phyloP scores from a whole-genome alignment of 257 asterid species.

The Verbascum thapsus region DNA sequence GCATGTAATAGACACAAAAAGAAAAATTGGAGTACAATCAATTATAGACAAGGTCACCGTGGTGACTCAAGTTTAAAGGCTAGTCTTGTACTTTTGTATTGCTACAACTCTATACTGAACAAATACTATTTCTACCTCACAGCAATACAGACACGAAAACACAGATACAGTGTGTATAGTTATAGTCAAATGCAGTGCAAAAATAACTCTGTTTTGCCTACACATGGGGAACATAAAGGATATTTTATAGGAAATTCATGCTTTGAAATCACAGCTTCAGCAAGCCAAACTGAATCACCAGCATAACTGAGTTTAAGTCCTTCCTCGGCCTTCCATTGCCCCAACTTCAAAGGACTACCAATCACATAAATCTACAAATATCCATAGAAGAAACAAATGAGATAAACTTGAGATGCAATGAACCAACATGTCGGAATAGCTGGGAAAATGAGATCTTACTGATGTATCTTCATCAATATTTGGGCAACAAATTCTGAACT shows the following conservation, averaged over 20 bases:
- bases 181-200: conserved; percentile 16
- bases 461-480: conserved; percentile 67
- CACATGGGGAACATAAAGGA: conserved; percentile 53
- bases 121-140: not conserved
- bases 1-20: too few species aligned
- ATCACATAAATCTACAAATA: conserved; percentile 64
- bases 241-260: conserved; percentile 89
- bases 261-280: conserved; percentile 62
- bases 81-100: too few species aligned
- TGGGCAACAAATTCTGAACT: conserved; percentile 88
- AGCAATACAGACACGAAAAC: conserved; percentile 15
- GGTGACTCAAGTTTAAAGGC: too few species aligned
- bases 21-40: too few species aligned
- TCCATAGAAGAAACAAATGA: conserved; percentile 24
- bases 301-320: conserved; percentile 69
- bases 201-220: conserved; percentile 21
- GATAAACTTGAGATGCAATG: conserved; percentile 9
- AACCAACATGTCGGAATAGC: conserved; percentile 13
- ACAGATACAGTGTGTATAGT: not conserved
- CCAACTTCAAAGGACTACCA: conserved; percentile 77
- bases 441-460: conserved; percentile 47
- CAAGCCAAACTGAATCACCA: conserved; percentile 85
- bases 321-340: conserved; percentile 74
- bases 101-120: too few species aligned
- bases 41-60: too few species aligned